Conservation (phyloP, 352 stramenopile species). For the Globisporangium takayamanum region DNA sequence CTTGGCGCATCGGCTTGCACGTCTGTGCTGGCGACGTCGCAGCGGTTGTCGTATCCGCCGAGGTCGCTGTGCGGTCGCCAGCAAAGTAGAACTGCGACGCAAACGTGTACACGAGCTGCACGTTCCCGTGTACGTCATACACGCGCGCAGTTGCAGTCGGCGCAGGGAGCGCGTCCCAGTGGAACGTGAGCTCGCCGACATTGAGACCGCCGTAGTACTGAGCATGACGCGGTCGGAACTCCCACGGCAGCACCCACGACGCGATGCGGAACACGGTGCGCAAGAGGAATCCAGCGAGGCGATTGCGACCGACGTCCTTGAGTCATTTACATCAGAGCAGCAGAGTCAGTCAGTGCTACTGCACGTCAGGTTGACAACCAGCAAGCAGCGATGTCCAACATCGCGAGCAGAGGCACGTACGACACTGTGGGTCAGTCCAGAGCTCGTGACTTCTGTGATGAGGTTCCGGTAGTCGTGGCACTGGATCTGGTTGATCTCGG, state of each 20-base stretch:
- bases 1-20: conserved; percentile 23
- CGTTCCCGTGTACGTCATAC: conserved; percentile 44
- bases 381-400: conserved; percentile 44
- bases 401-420: conserved; percentile 56
- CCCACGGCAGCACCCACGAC: conserved; percentile 71
- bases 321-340: conserved; percentile 1
- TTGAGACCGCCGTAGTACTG: conserved; percentile 86
- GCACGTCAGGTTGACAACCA: not conserved
- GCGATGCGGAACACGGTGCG: conserved; percentile 55
- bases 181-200: conserved; percentile 89
- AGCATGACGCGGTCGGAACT: conserved; percentile 54
- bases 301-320: conserved; percentile 43
- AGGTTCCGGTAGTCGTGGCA: conserved; percentile 62
- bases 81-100: conserved; percentile 55
- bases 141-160: conserved; percentile 53
- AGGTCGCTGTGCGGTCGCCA: conserved; percentile 15
- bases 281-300: conserved; percentile 38
- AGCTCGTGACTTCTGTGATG: conserved; percentile 87
- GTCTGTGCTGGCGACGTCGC: not conserved
- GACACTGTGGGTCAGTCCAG: conserved; percentile 92
- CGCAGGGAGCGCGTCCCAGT: conserved; percentile 60
- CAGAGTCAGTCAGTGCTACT: not conserved
- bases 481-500: conserved; percentile 89
- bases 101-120: conserved; percentile 65
- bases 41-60: conserved; percentile 12